Conservation (phyloP, 768 basidiomycete genomes). For the Hydnum rufescens region DNA sequence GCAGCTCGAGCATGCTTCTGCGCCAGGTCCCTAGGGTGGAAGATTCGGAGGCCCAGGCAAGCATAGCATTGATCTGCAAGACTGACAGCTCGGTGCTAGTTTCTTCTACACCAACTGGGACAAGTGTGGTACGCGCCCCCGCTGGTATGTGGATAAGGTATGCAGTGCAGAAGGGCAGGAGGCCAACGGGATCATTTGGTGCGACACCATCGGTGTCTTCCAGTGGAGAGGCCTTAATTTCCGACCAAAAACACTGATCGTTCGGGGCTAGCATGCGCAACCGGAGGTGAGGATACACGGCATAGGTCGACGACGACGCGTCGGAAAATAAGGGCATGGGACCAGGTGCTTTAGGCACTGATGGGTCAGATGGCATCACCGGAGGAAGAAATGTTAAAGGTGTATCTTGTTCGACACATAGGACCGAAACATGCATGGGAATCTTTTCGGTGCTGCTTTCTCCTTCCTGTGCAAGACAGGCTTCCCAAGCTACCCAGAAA, state of each 20-base stretch:
- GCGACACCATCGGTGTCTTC: conserved; percentile 1
- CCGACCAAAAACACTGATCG: too few relatives aligned
- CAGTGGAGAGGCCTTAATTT: not conserved
- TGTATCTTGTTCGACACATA: conserved; percentile 39
- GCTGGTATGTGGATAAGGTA: conserved; percentile 38
- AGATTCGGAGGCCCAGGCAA: conserved; percentile 24
- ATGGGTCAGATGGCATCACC: not conserved
- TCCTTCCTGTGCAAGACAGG: conserved; percentile 25
- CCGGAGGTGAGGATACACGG: not conserved
- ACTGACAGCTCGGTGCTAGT: not conserved
- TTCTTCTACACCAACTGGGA: conserved; percentile 12
- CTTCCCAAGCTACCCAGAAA: conserved; percentile 57
- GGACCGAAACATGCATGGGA: conserved; percentile 37
- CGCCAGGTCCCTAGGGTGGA: conserved; percentile 21
- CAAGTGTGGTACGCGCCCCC: conserved; percentile 22
- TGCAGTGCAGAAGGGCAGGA: conserved; percentile 38
- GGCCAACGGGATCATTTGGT: conserved; percentile 16
- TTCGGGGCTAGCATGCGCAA: not conserved
- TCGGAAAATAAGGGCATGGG: conserved; percentile 6
- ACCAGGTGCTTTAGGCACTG: not conserved
- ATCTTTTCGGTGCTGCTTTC: conserved; percentile 23
- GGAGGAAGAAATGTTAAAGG: conserved; percentile 34
- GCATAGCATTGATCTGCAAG: conserved; percentile 40
- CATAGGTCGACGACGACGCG: conserved; percentile 4
- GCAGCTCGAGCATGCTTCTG: conserved; percentile 15